Evolutionary conservation across 2,329 filamentous ascomycete species (phyloP), one percentile per base, ranked within the genome.

Genomic region (Claviceps purpurea): DNA sequence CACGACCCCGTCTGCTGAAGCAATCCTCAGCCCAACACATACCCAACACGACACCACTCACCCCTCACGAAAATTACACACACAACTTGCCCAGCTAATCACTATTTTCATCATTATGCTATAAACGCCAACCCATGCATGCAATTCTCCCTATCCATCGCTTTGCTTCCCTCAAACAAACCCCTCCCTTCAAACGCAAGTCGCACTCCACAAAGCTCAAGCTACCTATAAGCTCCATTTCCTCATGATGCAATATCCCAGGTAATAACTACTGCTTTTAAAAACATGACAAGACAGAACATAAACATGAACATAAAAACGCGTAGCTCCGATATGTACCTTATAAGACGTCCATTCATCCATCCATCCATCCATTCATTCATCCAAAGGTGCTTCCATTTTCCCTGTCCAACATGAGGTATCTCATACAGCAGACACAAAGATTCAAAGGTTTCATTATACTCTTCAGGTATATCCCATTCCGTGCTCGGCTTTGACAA

Each of bases 91-190:
- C 16, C 18, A n/a, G 16, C 16, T 8, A 16, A n/a, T 41, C 16
- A 4, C 16, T 41, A n/a, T 20, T 10, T 10, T n/a, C 10, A 20
- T 49, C n/a, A 52, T 48, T 47, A 50, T 50, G 48, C 48, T 50
- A 39, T 44, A 48, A 47, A 53, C 52, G 52, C 52, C 52, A 20
- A 43, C 20, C 44, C 44, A 53, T 48, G 48, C 51, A 41, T 42
- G 10, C 18, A 26, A n/a, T 24, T 8, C 37, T 47, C 37, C 43
- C 34, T 41, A 6, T 30, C n/a, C 30, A 34, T 37, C n/a, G n/a
- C 24, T 38, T 24, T 26, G 8, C 14, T 2, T 40, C 18, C 13
- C 16, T n/a, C 38, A 10, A 20, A n/a, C 41, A 43, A n/a, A 2
- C 41, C 41, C 11, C 42, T n/a, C 42, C 13, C 6, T 16, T 22